Conservation (phyloP, 768 basidiomycete genomes). For the Dacryopinax spathularia region DNA sequence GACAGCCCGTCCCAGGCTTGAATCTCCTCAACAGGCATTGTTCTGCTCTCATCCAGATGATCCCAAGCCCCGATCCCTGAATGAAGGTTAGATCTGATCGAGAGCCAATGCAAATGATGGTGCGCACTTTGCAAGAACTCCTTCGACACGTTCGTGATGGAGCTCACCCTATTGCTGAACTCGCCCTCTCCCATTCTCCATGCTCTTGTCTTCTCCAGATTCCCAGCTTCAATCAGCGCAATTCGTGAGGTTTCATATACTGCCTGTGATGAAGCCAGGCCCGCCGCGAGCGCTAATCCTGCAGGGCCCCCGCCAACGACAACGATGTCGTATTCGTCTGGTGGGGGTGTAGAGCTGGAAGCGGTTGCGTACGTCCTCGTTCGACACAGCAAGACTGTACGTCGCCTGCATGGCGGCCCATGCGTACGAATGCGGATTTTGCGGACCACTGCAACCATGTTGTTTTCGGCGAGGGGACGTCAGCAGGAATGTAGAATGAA, state of each 20-base stretch:
- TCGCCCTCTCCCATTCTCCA: conserved; percentile 46
- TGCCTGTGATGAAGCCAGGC: conserved; percentile 44
- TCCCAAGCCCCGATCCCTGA: conserved; percentile 80
- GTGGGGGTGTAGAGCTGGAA: too few relatives aligned
- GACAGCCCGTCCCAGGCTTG: conserved; percentile 94
- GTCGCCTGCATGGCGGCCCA: too few relatives aligned
- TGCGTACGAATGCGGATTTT: too few relatives aligned
- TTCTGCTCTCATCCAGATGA: conserved; percentile 51
- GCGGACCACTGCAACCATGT: too few relatives aligned
- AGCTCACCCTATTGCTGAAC: conserved; percentile 76
- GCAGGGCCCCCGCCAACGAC: conserved; percentile 91
- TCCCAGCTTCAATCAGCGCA: conserved; percentile 68
- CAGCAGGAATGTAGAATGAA: too few relatives aligned
- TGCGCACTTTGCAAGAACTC: conserved; percentile 47
- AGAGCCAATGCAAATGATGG: conserved; percentile 5
- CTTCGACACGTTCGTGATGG: conserved; percentile 63
- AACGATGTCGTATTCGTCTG: conserved; percentile 56
- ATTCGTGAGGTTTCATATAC: conserved; percentile 45
- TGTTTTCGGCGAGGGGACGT: too few relatives aligned
- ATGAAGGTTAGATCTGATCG: conserved; percentile 2
- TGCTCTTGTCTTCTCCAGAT: conserved; percentile 47
- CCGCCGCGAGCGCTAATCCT: conserved; percentile 77
- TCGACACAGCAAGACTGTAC: too few relatives aligned
- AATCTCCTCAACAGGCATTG: conserved; percentile 68
- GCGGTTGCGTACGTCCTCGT: too few relatives aligned